Percentiles rank a stretch among this genome's conserved stretches.
These are phyloP conservation scores for Gymnopus androsaceus DNA, from an alignment of 1,284 basidiomycete species.

Conservation along the genomic window DNA sequence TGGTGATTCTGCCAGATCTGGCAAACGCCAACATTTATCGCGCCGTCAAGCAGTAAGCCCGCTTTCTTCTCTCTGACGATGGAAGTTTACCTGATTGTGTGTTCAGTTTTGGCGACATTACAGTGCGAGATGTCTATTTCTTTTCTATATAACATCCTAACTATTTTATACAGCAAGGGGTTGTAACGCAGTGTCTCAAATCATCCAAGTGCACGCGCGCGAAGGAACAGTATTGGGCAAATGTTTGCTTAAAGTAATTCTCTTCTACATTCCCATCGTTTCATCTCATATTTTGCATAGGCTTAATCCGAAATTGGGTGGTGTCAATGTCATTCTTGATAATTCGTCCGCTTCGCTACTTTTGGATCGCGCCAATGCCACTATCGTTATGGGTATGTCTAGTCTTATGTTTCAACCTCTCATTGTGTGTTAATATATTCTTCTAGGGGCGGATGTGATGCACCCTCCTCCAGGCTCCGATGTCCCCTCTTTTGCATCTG, in stretches of 20 bases:
- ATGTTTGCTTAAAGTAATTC: conserved; percentile 64
- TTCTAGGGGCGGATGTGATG: conserved; percentile 68
- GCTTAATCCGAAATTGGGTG: conserved; percentile 81
- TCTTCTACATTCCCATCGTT: conserved; percentile 20
- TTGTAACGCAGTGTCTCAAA: conserved; percentile 76
- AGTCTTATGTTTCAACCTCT: too few species aligned
- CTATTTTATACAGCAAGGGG: conserved; percentile 41
- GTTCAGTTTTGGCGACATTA: neutral
- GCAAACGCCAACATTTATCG: conserved; percentile 45
- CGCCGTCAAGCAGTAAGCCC: conserved; percentile 46
- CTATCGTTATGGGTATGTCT: conserved; percentile 74
- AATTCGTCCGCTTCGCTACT: conserved; percentile 58
- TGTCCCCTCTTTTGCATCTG: conserved; percentile 72
- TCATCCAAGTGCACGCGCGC: conserved; percentile 60
- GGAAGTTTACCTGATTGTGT: neutral
- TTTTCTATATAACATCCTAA: neutral
- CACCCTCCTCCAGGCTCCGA: conserved; percentile 64
- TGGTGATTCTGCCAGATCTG: conserved; percentile 44
- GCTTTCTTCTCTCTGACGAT: conserved; percentile 19
- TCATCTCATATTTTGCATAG: conserved; percentile 39
- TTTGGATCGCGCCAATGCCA: conserved; percentile 66
- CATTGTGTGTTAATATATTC: conserved; percentile 18
- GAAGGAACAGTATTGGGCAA: conserved; percentile 74
- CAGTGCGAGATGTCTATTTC: neutral
- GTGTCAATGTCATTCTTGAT: conserved; percentile 74